phyloP scores from a whole-genome alignment of 202 grass and related monocot genomes.

The Carex sylvatica region DNA sequence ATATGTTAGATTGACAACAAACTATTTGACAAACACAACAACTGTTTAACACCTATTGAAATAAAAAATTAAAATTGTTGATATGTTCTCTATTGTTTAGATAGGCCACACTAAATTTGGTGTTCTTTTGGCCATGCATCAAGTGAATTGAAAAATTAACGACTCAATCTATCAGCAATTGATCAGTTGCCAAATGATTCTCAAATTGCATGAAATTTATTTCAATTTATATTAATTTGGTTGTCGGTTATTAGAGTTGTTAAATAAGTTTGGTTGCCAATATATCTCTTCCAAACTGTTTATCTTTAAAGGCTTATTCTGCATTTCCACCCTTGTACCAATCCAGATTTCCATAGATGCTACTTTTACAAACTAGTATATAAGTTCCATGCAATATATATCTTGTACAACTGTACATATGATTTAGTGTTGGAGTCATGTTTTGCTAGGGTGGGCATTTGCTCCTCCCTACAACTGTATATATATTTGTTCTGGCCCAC shows the following conservation, averaged over 20 bases:
- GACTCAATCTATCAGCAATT: neutral
- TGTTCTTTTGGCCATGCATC: neutral
- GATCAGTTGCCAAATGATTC: neutral
- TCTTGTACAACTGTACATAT: neutral
- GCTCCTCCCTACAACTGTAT: neutral
- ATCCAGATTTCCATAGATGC: neutral
- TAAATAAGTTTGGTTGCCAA: neutral
- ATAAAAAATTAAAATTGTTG: neutral
- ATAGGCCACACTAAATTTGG: neutral
- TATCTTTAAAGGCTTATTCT: neutral
- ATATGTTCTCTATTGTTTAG: neutral
- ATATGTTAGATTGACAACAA: neutral
- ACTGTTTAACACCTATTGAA: neutral
- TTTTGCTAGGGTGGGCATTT: neutral
- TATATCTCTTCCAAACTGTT: neutral
- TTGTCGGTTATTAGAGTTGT: neutral
- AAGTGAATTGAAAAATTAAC: neutral
- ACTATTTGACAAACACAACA: neutral
- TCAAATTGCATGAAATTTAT: neutral
- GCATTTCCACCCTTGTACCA: neutral
- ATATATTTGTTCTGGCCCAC: neutral
- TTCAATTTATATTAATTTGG: neutral
- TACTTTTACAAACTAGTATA: neutral
- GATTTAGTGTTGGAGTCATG: neutral
- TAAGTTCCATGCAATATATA: neutral